Conservation (phyloP, 352 stramenopile species). For the Phytopythium litorale region DNA sequence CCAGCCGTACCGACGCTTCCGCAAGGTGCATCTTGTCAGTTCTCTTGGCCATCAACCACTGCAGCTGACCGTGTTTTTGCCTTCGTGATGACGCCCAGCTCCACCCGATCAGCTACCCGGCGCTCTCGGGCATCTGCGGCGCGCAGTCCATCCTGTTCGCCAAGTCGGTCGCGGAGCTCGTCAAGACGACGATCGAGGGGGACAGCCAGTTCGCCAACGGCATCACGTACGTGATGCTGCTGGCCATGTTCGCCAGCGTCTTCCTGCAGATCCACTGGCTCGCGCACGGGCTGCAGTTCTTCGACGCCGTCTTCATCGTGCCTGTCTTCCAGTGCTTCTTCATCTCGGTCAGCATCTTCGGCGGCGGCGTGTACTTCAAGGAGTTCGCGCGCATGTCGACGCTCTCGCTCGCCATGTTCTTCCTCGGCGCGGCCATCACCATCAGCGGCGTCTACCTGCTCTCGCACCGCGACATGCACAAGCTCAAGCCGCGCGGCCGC, state of each 20-base stretch:
- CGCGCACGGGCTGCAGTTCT: conserved; percentile 70
- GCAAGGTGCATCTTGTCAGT: conserved; percentile 13
- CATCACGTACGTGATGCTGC: conserved; percentile 75
- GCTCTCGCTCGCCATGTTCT: conserved; percentile 63
- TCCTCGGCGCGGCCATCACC: conserved; percentile 61
- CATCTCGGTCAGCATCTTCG: conserved; percentile 88
- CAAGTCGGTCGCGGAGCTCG: conserved; percentile 76
- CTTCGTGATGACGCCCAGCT: conserved; percentile 13
- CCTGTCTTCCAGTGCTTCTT: conserved; percentile 89
- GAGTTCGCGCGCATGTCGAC: conserved; percentile 61
- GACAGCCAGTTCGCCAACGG: conserved; percentile 67
- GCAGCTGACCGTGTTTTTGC: not conserved
- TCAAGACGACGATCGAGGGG: conserved; percentile 75
- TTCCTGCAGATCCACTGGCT: conserved; percentile 90
- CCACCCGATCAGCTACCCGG: conserved; percentile 67
- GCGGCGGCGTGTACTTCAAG: conserved; percentile 87
- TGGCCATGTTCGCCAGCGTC: conserved; percentile 77
- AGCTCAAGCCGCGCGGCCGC: conserved; percentile 34
- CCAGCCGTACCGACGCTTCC: conserved; percentile 47
- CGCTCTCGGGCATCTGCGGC: conserved; percentile 70
- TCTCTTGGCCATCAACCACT: not conserved
- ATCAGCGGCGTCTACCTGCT: conserved; percentile 70
- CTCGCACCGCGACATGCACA: conserved; percentile 65
- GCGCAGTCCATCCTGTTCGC: conserved; percentile 81
- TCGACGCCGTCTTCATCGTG: conserved; percentile 87